Conservation (phyloP, 2,329 filamentous ascomycete species). For the Pseudonectria foliicola region DNA sequence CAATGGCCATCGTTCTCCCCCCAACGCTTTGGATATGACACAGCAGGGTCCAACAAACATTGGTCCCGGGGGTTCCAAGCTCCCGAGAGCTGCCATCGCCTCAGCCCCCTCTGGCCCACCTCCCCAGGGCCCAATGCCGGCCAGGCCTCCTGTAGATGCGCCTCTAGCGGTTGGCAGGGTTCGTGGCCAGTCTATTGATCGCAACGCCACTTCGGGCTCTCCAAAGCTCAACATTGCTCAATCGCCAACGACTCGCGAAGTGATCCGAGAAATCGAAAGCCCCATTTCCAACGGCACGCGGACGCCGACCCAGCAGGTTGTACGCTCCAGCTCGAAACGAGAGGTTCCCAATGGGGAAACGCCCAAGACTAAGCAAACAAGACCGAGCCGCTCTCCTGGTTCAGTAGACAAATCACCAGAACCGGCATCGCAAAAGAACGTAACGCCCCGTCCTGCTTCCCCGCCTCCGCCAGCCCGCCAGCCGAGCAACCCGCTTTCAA, state of each 20-base stretch:
- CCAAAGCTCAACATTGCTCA: slow-evolving; percentile 28
- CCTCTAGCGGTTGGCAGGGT: slow-evolving; percentile 32
- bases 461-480: slow-evolving; percentile 53
- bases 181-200: slow-evolving; percentile 44
- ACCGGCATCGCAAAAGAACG: slow-evolving; percentile 36
- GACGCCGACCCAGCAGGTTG: slow-evolving; percentile 50
- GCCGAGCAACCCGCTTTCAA: slow-evolving; percentile 49
- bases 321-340: slow-evolving; percentile 29
- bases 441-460: slow-evolving; percentile 41
- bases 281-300: slow-evolving; percentile 53
- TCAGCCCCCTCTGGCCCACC: slow-evolving; percentile 43
- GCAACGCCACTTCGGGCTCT: slow-evolving; percentile 30
- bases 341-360: slow-evolving; percentile 25
- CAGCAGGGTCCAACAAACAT: slow-evolving; percentile 26
- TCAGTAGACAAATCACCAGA: slow-evolving; percentile 65
- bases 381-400: slow-evolving; percentile 45
- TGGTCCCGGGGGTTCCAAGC: slow-evolving; percentile 30
- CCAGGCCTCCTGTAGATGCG: slow-evolving; percentile 37
- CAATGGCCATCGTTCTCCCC: slow-evolving; percentile 36
- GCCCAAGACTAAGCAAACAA: slow-evolving; percentile 27
- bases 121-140: slow-evolving; percentile 46
- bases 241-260: slow-evolving; percentile 34
- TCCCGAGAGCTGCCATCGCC: slow-evolving; percentile 22
- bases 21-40: slow-evolving; percentile 30
- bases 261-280: slow-evolving; percentile 40